Base-by-base conservation (phyloP, 2,329 filamentous ascomycete species). In the Epichloe glyceriae region DNA sequence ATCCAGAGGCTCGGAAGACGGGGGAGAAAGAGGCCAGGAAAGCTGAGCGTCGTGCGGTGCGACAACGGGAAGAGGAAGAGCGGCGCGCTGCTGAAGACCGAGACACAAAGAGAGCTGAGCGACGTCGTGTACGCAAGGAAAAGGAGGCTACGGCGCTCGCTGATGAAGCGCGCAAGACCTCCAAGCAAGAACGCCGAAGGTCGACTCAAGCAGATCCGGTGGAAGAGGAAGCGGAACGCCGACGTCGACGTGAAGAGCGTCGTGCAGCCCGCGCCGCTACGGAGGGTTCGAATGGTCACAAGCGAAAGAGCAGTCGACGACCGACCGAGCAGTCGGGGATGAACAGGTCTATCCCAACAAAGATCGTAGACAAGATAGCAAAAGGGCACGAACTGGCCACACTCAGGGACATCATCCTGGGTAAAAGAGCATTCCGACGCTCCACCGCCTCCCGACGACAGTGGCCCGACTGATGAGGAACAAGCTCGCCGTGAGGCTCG, bases 351-450 rank as follows among this genome's bases (percentile, higher is more conserved):
- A 75, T 52, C 62, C 70, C 5, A 67, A 67, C 58, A 65, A 67
- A 58, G 60, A 65, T 43, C 62, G 66, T 20, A 58, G 55, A 43
- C 57, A 64, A 50, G 70, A 69, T 44, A 67, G 61, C 47, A 69
- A 64, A 56, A 67, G 35, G 57, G 52, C 7, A 55, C 71, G 8
- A 69, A 68, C 10, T 83, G 80, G 80, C 79, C 80, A 17, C 76
- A 82, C 60, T 81, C 76, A 6, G 79, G 80, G 26, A 83, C 79
- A 0, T 79, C 76, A 8, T 82, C 78, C 0, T 83, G 80, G 80
- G 79, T 83, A 4, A 82, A 82, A 62, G 79, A 83, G 12, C 74
- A 81, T 57, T 78, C 75, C 2, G 80, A 82, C 56, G 79, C 78
- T 3, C 77, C 77, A 2, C 78, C 79, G 3, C 79, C 79, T 2